Evolutionary conservation across 805 yeast species (phyloP).

Genomic region (Starmerella scarabaei): DNA sequence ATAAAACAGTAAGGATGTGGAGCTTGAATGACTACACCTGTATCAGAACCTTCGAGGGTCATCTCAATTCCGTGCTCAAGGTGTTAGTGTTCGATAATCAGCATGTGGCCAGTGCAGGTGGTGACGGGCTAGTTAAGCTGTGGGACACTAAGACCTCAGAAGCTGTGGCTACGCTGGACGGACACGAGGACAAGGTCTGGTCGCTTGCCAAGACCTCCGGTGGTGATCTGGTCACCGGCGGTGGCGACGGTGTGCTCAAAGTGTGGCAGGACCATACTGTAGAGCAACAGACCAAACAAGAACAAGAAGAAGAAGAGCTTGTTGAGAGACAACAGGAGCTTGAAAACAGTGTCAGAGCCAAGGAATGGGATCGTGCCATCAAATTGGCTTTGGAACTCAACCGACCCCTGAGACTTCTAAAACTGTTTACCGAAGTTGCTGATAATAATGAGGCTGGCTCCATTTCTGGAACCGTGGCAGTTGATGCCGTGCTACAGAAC

Average conservation of each 20-base stretch:
- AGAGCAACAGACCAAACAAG: slow-evolving; percentile 44
- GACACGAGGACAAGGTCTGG: slow-evolving; percentile 92
- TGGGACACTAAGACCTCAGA: slow-evolving; percentile 79
- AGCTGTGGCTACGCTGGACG: slow-evolving; percentile 69
- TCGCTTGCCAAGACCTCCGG: slow-evolving; percentile 60
- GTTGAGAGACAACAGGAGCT: slow-evolving; percentile 85
- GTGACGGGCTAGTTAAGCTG: slow-evolving; percentile 84
- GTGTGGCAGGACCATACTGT: slow-evolving; percentile 84
- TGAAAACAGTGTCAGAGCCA: slow-evolving; percentile 53
- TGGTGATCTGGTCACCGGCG: slow-evolving; percentile 64
- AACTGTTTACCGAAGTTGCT: slow-evolving; percentile 52
- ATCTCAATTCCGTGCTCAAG: slow-evolving; percentile 82
- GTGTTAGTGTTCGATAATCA: slow-evolving; percentile 53
- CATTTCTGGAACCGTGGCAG: slow-evolving; percentile 41
- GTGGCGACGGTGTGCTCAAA: slow-evolving; percentile 86
- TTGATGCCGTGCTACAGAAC: slow-evolving; percentile 50
- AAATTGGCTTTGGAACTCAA: slow-evolving; percentile 71
- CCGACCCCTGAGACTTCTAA: slow-evolving; percentile 79
- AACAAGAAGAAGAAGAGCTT: slow-evolving; percentile 39
- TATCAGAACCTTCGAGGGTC: slow-evolving; percentile 79
- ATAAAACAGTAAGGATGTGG: slow-evolving; percentile 84
- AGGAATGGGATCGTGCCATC: slow-evolving; percentile 84
- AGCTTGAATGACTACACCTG: slow-evolving; percentile 65
- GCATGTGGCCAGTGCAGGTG: slow-evolving; percentile 56
- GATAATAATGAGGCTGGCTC: slow-evolving; percentile 37